Percentiles rank a stretch among this genome's conserved stretches.
Evolutionary conservation across 2,329 filamentous ascomycete genomes (phyloP).

Genomic region (Colletotrichum magnum): DNA sequence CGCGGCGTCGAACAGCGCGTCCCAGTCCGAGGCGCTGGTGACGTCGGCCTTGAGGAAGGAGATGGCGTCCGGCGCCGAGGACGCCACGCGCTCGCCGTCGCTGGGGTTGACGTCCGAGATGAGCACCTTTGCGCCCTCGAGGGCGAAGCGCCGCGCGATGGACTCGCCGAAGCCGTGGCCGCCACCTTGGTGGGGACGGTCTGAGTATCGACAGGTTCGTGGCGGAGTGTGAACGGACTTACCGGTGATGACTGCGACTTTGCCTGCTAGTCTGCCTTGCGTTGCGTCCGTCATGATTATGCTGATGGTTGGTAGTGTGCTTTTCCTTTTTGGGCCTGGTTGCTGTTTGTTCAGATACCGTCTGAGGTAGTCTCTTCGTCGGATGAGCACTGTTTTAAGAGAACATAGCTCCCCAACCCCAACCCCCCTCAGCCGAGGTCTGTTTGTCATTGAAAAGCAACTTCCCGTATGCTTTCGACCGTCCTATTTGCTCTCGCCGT

Average conservation of each 20-base stretch:
- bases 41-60: conserved; percentile 64
- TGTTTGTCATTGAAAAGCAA: background rate
- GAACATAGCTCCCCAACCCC: no score
- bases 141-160: conserved; percentile 70
- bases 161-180: conserved; percentile 71
- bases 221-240: background rate
- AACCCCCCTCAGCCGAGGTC: background rate
- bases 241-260: conserved; percentile 32
- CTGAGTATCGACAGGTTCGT: background rate
- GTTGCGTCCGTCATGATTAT: conserved; percentile 3
- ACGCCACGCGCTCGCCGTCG: conserved; percentile 64
- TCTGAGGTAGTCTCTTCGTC: no score
- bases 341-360: no score
- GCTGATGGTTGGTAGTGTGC: background rate
- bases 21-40: conserved; percentile 67
- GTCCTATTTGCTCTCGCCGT: conserved; percentile 2
- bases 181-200: conserved; percentile 12
- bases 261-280: conserved; percentile 27
- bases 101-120: conserved; percentile 71
- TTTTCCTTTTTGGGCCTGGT: no score
- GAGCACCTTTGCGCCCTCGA: conserved; percentile 73
- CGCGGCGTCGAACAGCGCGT: conserved; percentile 59
- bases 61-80: conserved; percentile 43
- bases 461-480: background rate
- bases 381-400: no score